A percentile compares a stretch with the other conserved stretches of the same genome.
Conservation (phyloP, 208 protist species). For the Phytomonas francai region DNA sequence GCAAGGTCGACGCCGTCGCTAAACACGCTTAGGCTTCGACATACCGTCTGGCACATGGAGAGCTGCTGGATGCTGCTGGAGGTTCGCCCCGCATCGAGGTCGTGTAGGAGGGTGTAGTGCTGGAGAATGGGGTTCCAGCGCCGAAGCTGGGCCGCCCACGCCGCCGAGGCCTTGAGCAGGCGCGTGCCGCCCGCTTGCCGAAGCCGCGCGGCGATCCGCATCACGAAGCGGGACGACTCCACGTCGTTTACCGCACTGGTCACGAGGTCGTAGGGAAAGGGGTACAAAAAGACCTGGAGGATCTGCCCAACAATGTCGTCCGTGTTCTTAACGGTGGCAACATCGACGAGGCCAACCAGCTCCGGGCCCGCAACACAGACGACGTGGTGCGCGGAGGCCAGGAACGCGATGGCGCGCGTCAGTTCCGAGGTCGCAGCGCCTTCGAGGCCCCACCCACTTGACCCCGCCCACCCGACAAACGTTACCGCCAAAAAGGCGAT, state of each 20-base stretch:
- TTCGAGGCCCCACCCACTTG: neutral
- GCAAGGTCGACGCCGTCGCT: slow-evolving; percentile 30
- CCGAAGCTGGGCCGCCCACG: slow-evolving; percentile 48
- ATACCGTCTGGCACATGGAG: slow-evolving; percentile 26
- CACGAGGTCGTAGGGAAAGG: neutral
- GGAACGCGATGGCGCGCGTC: slow-evolving; percentile 29
- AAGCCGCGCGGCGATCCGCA: slow-evolving; percentile 41
- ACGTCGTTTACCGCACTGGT: no score
- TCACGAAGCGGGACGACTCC: slow-evolving; percentile 12
- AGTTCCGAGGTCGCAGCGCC: slow-evolving; percentile 2
- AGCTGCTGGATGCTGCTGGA: slow-evolving; percentile 27
- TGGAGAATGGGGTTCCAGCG: slow-evolving; percentile 49
- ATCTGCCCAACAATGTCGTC: slow-evolving; percentile 14
- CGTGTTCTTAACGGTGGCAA: neutral
- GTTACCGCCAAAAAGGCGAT: slow-evolving; percentile 42
- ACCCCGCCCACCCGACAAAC: slow-evolving; percentile 50
- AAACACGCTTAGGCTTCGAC: slow-evolving; percentile 26
- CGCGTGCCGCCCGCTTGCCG: slow-evolving; percentile 26
- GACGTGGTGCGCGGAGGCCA: slow-evolving; percentile 61
- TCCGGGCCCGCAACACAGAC: slow-evolving; percentile 48
- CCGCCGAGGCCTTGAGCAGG: slow-evolving; percentile 27
- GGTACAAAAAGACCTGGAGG: slow-evolving; percentile 31
- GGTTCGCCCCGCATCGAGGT: slow-evolving; percentile 38
- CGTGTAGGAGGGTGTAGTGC: slow-evolving; percentile 54
- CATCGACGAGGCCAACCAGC: slow-evolving; percentile 18